Base-by-base conservation (phyloP, 805 yeast genomes). In the Millerago galiae region DNA sequence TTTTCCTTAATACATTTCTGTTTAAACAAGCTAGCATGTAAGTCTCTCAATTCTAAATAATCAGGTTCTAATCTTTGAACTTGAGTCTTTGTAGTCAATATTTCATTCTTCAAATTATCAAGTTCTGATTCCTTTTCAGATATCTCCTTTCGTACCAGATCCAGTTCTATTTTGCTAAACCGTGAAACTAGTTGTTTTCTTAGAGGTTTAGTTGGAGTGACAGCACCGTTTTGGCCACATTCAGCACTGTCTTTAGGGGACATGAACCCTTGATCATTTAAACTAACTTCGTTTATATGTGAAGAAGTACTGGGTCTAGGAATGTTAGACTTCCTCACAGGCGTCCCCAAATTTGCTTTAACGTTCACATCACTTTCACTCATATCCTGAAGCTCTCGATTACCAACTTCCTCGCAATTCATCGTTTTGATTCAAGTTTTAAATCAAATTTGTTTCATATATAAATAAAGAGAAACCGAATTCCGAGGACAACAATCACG, bases 11-110 rank as follows among this genome's bases (percentile, higher is more conserved):
- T 44, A 35, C 55, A 58, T 27, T 62, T 49, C 21, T 50, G 34
- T 30, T 51, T 51, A 14, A 52, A 43, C 2, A 58, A 37, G 2
- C 35, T 15, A 8, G 35, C 18, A 5, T 50, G 38, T 31, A 47
- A 45, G 18, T 58, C 63, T n/a, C 57, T 58, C 8, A 62, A 45
- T 34, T 59, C 62, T 34, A 51, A 61, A 38, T 57, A 62, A 26
- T 66, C 66, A 21, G 68, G 48, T 35, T 68, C 74, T 26, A 61
- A 53, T 18, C 61, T 60, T 8, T 66, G 67, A 28, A 60, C 62
- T 40, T 66, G 64, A 0, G 74, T 70, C 42, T 65, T 63, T 8
- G 60, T 35, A 2, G 64, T 59, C 50, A 59, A 52, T 2, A 61
- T 51, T 16, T 51, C 41, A 7, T 53, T 50, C 21, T 50, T 53